These are phyloP conservation scores for Cupressus sempervirens DNA, from an alignment of 75 land plant genomes.

Conservation along the genomic window DNA sequence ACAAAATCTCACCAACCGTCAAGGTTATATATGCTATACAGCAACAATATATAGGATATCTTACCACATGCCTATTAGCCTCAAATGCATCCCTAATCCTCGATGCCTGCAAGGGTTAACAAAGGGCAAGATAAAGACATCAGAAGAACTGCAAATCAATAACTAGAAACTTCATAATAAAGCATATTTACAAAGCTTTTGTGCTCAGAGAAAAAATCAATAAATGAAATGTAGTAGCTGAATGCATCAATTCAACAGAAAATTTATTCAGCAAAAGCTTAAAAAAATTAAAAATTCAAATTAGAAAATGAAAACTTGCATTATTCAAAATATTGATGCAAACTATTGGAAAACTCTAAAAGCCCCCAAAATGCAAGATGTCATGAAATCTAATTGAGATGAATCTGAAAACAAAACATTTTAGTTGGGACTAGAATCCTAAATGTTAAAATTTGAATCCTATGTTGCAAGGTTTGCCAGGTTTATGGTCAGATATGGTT, in stretches of 20 bases:
- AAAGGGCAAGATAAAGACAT: neutral
- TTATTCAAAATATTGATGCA: neutral
- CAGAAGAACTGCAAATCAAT: neutral
- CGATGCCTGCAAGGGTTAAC: conserved; percentile 34
- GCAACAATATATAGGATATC: neutral
- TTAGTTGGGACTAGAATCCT: neutral
- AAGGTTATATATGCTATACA: neutral
- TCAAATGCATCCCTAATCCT: conserved; percentile 62
- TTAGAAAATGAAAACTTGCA: neutral
- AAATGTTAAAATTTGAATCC: neutral
- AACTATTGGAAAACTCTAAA: neutral
- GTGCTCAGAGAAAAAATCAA: neutral
- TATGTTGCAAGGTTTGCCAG: no score
- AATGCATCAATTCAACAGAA: neutral
- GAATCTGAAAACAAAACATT: neutral
- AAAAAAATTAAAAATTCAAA: neutral
- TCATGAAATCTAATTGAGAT: neutral
- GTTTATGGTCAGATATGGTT: no score
- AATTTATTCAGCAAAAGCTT: neutral
- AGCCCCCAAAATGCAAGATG: neutral
- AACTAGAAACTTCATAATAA: neutral
- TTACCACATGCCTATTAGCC: conserved; percentile 73
- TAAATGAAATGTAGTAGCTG: neutral
- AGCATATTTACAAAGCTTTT: neutral
- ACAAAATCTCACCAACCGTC: neutral